Percentiles rank a stretch among this genome's conserved stretches.
Evolutionary conservation across 306 rosid species (phyloP).

Genomic region (Arachis stenosperma): DNA sequence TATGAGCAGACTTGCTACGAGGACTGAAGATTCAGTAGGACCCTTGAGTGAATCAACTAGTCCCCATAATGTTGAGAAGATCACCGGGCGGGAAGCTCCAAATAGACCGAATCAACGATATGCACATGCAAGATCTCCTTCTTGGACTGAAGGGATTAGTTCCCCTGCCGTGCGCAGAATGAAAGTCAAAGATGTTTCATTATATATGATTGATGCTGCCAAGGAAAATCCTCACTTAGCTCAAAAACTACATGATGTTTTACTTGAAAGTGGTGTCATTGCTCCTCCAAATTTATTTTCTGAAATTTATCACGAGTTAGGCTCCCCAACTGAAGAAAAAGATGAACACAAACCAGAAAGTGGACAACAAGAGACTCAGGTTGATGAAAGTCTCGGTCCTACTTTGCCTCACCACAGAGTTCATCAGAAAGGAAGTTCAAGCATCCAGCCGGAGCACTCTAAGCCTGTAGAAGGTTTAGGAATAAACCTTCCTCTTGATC

Average conservation of each 20-base stretch:
- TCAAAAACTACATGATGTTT: constrained; percentile 88
- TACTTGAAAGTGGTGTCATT: constrained; percentile 93
- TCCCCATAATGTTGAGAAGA: constrained; percentile 53
- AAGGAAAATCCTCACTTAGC: constrained; percentile 93
- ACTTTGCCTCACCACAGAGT: constrained; percentile 60
- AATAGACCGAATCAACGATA: constrained; percentile 59
- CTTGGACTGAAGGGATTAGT: constrained; percentile 96
- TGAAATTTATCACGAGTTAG: constrained; percentile 64
- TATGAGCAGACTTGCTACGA: constrained; percentile 37
- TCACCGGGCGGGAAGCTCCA: constrained; percentile 46
- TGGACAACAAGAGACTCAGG: constrained; percentile 44
- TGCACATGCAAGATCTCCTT: constrained; percentile 80
- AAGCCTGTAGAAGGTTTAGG: constrained; percentile 72
- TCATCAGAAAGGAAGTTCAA: constrained; percentile 57
- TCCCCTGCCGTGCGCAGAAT: constrained; percentile 75
- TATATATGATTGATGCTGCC: constrained; percentile 96
- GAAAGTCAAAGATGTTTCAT: constrained; percentile 92
- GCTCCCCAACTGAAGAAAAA: constrained; percentile 51
- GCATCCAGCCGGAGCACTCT: constrained; percentile 56
- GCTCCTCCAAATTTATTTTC: constrained; percentile 92
- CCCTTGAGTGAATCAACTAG: constrained; percentile 43
- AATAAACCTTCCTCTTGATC: constrained; percentile 50
- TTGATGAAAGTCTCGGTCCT: constrained; percentile 48
- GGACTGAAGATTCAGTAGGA: constrained; percentile 50
- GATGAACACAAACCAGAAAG: constrained; percentile 47